Percentiles rank a stretch among this genome's conserved stretches.
Evolutionary conservation across 106 monocot species (phyloP).

Genomic region (Triglochin maritima): DNA sequence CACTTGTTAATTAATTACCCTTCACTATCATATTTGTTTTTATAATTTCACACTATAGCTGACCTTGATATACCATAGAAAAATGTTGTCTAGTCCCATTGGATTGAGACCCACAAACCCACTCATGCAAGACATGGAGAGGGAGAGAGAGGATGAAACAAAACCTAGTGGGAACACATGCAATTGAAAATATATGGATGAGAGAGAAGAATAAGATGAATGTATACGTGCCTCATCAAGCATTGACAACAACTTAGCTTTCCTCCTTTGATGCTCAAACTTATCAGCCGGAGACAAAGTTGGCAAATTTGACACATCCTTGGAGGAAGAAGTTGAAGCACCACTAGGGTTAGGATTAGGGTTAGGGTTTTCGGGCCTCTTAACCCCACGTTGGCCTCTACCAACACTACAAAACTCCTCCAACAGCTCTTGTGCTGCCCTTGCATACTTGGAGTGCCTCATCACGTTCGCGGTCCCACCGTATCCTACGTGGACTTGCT

Average conservation of each 20-base stretch:
- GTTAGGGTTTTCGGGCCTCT: background rate
- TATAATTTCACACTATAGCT: too few species aligned
- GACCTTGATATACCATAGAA: too few species aligned
- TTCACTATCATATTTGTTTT: too few species aligned
- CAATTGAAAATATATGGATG: background rate
- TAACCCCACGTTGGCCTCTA: conserved; percentile 8
- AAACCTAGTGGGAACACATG: conserved; percentile 6
- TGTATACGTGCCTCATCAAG: conserved; percentile 12
- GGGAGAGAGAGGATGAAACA: conserved; percentile 1
- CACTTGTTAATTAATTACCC: too few species aligned
- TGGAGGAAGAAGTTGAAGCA: conserved; percentile 16
- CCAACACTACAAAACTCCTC: conserved; percentile 93
- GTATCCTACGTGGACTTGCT: conserved; percentile 9
- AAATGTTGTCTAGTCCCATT: too few species aligned
- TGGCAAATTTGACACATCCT: conserved; percentile 32
- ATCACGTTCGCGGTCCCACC: conserved; percentile 24
- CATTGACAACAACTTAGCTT: conserved; percentile 14
- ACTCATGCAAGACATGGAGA: background rate
- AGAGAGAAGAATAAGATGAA: background rate
- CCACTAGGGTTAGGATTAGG: conserved; percentile 5
- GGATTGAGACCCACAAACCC: too few species aligned
- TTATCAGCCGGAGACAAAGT: conserved; percentile 59
- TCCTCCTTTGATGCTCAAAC: conserved; percentile 46
- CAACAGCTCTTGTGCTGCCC: conserved; percentile 77
- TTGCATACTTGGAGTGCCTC: conserved; percentile 61